Percentiles rank a stretch among this genome's conserved stretches.
phyloP scores from a whole-genome alignment of 768 basidiomycete genomes.

The Boletus reticuloceps region DNA sequence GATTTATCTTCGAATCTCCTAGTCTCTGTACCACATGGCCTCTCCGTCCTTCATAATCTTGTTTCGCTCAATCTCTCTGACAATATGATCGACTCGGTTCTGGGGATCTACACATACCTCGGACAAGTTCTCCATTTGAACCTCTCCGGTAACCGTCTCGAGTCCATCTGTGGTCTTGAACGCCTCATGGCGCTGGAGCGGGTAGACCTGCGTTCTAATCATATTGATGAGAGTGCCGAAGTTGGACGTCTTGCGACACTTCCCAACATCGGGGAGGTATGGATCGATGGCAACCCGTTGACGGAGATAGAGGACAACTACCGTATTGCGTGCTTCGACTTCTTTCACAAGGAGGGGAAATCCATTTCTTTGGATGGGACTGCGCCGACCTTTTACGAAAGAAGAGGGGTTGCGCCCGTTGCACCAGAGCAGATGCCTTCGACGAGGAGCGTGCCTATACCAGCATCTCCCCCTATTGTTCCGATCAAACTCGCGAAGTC shows the following conservation, averaged over 20 bases:
- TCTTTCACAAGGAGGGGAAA: conserved; percentile 85
- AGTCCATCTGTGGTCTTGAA: conserved; percentile 94
- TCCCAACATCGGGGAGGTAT: conserved; percentile 77
- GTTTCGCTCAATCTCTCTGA: conserved; percentile 91
- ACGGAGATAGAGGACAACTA: conserved; percentile 66
- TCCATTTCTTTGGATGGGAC: conserved; percentile 73
- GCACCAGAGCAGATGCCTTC: conserved; percentile 54
- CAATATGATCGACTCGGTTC: conserved; percentile 96
- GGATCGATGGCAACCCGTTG: conserved; percentile 84
- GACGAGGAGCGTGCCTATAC: conserved; percentile 44
- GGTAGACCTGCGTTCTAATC: conserved; percentile 79
- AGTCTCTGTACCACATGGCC: conserved; percentile 78
- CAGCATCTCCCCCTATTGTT: conserved; percentile 59
- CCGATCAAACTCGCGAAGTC: conserved; percentile 44
- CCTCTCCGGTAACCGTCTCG: conserved; percentile 82
- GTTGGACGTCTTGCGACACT: conserved; percentile 78
- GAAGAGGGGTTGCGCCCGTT: conserved; percentile 49
- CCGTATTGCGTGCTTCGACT: conserved; percentile 75
- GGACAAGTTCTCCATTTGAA: conserved; percentile 78
- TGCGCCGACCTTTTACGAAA: conserved; percentile 69
- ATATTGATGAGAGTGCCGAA: conserved; percentile 80
- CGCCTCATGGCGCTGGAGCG: conserved; percentile 81
- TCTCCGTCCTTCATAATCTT: conserved; percentile 74
- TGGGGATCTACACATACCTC: conserved; percentile 80
- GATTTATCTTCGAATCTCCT: conserved; percentile 92